A percentile compares a stretch with the other conserved stretches of the same genome.
Conservation (phyloP, 2,329 filamentous ascomycete genomes). For the Verticillium longisporum region DNA sequence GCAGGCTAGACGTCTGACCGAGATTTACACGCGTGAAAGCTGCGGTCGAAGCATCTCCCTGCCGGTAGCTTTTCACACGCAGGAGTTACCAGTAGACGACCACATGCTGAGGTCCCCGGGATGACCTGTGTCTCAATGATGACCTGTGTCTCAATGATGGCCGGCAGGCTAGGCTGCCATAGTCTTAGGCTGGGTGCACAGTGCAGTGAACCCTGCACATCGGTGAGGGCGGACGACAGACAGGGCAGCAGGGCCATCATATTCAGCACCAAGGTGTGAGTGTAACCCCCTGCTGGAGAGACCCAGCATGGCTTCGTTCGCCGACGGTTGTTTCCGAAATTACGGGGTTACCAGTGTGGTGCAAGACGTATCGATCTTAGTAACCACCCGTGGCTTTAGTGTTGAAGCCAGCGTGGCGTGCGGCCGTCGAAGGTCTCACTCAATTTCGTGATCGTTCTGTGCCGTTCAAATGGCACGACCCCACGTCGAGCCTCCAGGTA, state of each 20-base stretch:
- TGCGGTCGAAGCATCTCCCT: background rate
- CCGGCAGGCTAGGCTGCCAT: background rate
- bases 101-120: background rate
- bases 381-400: too few species aligned
- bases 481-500: too few species aligned
- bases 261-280: background rate
- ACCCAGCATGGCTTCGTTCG: background rate
- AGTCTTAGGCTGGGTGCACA: too few species aligned
- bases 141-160: background rate
- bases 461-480: background rate
- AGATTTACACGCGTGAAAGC: background rate
- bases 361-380: too few species aligned
- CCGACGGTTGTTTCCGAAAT: too few species aligned
- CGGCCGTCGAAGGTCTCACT: too few species aligned
- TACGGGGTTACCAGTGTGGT: too few species aligned
- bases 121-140: too few species aligned
- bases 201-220: conserved; percentile 6
- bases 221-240: conserved; percentile 2
- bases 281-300: background rate
- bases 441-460: too few species aligned
- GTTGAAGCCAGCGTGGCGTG: too few species aligned
- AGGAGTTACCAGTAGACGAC: background rate
- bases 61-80: background rate
- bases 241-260: background rate
- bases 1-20: background rate